These are phyloP conservation scores for Lasiosphaeriaceae sp. DNA, from an alignment of 495 filamentous ascomycete species.

Conservation along the genomic window DNA sequence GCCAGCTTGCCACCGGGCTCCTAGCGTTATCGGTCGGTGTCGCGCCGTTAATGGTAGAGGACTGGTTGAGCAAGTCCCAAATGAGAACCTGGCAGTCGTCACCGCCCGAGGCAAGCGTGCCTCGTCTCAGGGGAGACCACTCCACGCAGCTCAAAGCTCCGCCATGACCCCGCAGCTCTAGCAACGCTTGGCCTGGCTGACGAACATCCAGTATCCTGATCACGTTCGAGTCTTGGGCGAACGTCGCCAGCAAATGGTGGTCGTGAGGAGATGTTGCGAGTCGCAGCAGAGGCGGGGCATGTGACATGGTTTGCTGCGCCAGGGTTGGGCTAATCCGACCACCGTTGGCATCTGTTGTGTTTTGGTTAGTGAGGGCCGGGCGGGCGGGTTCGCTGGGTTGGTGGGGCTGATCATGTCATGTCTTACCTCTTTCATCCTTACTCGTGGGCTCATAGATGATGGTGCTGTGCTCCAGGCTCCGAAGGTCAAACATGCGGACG, in stretches of 20 bases:
- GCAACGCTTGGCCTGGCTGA: constrained; percentile 90
- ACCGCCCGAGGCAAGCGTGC: constrained; percentile 84
- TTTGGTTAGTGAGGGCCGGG: constrained; percentile 15
- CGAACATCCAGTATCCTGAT: constrained; percentile 96
- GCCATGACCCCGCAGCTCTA: constrained; percentile 90
- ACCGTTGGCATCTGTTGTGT: constrained; percentile 35
- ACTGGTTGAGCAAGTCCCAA: constrained; percentile 84
- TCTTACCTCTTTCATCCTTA: constrained; percentile 75
- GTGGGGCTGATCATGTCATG: neutral
- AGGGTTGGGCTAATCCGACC: constrained; percentile 58
- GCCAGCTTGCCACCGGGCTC: constrained; percentile 80
- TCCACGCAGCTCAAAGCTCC: constrained; percentile 87
- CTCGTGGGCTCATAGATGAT: constrained; percentile 98
- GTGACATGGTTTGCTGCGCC: constrained; percentile 69
- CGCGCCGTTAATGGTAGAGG: constrained; percentile 43
- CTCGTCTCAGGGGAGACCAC: constrained; percentile 85
- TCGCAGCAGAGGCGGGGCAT: constrained; percentile 79
- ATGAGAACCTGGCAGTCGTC: constrained; percentile 88
- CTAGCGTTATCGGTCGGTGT: constrained; percentile 53
- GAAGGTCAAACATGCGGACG: constrained; percentile 97
- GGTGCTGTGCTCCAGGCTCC: constrained; percentile 94
- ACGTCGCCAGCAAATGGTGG: constrained; percentile 90
- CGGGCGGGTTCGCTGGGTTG: too few species aligned
- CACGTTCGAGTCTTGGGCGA: constrained; percentile 86
- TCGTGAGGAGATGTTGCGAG: constrained; percentile 95